Evolutionary conservation across 345 rosid species (phyloP), one percentile per base, ranked within the genome.

Genomic region (Euphorbia lathyris): DNA sequence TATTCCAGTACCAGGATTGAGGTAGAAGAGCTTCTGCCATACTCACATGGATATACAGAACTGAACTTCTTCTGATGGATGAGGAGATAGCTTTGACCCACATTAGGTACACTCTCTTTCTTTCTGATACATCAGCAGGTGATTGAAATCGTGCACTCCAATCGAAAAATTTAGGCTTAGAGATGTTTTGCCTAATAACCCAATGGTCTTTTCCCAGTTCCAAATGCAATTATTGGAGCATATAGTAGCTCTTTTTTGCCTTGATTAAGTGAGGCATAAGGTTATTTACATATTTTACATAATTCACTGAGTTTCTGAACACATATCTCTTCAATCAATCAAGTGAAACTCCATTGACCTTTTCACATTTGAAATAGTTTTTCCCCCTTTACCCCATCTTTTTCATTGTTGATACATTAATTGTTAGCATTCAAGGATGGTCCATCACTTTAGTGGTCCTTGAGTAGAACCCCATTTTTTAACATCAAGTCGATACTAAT

Each of bases 11-110:
- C 97, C 48, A 80, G 94, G 72, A 82, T 94, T 78, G 77, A 91
- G 76, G 96, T 90, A 12, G 99, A 95, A 86, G 99, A 95, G 86
- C 92, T 95, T 34, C 82, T 88, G 69, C 98, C 98, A 17, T 92
- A 86, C 80, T 76, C 94, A 0, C 91, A 86, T 26, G 98, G 99
- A 67, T 95, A 87, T 78, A 95, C 99, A 4, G 99, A 95, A 69
- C 87, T 95, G 58, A 95, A 80, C 83, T 95, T 95, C 68, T 95
- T 95, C 78, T 95, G 82, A 84, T 67, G 58, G 65, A 70, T 14
- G 58, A 65, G 40, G 73, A 53, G 23, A 69, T 52, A 23, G 57
- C 36, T 43, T 56, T 43, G 36, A 64, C 22, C 53, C 47, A 26
- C 14, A 47, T 45, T 45, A 67, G 72, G 77, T 74, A 67, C 23